Base-by-base conservation (phyloP, 768 basidiomycete species). In the Xerocomus spinulosus region DNA sequence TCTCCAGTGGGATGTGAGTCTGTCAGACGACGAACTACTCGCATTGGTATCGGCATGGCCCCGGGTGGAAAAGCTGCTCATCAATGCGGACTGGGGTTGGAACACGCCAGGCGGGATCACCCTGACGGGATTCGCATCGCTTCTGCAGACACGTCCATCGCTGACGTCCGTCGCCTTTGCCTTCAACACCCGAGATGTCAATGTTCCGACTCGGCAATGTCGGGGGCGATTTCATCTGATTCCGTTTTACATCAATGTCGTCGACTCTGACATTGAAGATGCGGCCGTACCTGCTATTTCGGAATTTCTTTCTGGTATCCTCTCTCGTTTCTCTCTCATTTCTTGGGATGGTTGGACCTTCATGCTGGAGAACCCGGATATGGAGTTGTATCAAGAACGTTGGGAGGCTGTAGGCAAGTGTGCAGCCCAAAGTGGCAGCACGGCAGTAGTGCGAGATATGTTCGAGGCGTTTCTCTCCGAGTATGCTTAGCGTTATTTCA, bases 1-100 rank as follows among this genome's bases (percentile, higher is more conserved):
- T 12, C 15, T 43, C 17, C 14, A 4, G 4, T 53, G 48, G 41
- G 8, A 25, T 2, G 30, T 56, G 2, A 9, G 9, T 12, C 10
- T 58, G 23, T 24, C 34, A 15, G 52, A 51, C 14, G 18, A 12
- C 5, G 41, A 38, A 3, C 6, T 57, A 12, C 7, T 49, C 3
- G n/a, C 5, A 5, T 21, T 56, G 15, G 54, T 7, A 1, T 39
- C 44, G 9, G 34, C 42, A 18, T 57, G 56, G 52, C 53, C 43
- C 21, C 30, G 30, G 17, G 10, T 59, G 8, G 34, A 54, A 18
- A 2, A 10, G 3, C 17, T 53, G 4, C 7, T 5, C 40, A 46
- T 59, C 14, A 55, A 59, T 25, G 13, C 20, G 17, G 24, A 35
- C 0, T 49, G 34, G 47, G 55, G 53, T 2, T 55, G 56, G 50